A percentile compares a stretch with the other conserved stretches of the same genome.
Evolutionary conservation across 345 rosid genomes (phyloP).

Genomic region (Euphorbia tirucalli): DNA sequence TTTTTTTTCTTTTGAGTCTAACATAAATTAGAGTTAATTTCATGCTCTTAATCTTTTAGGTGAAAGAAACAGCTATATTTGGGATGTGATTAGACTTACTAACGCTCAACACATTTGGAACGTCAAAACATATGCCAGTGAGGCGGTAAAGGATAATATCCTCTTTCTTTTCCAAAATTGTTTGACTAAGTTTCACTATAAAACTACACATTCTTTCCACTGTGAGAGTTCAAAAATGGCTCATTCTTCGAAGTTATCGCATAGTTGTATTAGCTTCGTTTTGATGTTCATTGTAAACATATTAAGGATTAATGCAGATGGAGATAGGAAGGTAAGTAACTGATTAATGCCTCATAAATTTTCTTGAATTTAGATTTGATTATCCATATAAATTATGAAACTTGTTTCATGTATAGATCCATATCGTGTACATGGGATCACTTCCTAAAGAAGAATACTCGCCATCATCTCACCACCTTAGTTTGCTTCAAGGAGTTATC

Average conservation of each 20-base stretch:
- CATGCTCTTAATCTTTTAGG: too few relatives aligned
- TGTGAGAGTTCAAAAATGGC: not conserved
- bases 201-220: not conserved
- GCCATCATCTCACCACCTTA: conserved; percentile 26
- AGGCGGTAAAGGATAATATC: too few relatives aligned
- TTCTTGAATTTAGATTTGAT: not conserved
- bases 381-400: not conserved
- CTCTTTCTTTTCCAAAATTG: not conserved
- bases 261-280: not conserved
- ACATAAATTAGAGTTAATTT: too few relatives aligned
- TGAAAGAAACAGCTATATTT: too few relatives aligned
- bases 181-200: not conserved
- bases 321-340: conserved; percentile 1
- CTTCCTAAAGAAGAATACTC: conserved; percentile 24
- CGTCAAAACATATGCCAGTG: too few relatives aligned
- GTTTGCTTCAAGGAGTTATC: conserved; percentile 23
- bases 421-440: conserved; percentile 48
- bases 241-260: not conserved
- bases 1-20: too few relatives aligned
- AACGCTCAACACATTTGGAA: too few relatives aligned
- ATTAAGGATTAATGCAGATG: not conserved
- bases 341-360: not conserved
- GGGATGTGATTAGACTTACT: too few relatives aligned
- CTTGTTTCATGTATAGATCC: conserved; percentile 14
- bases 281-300: not conserved